Evolutionary conservation across 306 rosid species (phyloP).

Genomic region (Lathyrus sativus): DNA sequence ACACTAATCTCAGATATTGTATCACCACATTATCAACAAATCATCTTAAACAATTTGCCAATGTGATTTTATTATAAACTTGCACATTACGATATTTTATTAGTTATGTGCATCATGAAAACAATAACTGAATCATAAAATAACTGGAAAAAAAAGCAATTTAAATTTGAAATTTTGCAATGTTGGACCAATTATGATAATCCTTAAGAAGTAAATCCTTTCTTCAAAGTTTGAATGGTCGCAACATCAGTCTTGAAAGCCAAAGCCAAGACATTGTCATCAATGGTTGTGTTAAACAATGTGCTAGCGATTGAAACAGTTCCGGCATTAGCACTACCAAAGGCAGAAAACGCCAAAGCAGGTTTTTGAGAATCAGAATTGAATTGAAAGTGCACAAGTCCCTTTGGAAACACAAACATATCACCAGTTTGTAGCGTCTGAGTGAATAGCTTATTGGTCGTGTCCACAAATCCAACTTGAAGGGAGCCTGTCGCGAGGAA

Average conservation of each 20-base stretch:
- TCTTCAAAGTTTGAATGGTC: constrained; percentile 49
- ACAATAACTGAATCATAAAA: not conserved
- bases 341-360: constrained; percentile 52
- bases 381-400: constrained; percentile 55
- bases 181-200: not conserved
- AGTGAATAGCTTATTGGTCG: constrained; percentile 49
- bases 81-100: too few species aligned
- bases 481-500: constrained; percentile 40
- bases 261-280: constrained; percentile 50
- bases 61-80: too few species aligned
- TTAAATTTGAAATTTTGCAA: not conserved
- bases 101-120: not conserved
- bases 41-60: too few species aligned
- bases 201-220: constrained; percentile 38
- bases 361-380: constrained; percentile 26
- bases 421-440: constrained; percentile 45
- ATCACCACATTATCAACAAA: too few species aligned
- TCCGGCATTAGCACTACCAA: constrained; percentile 57
- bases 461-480: constrained; percentile 62
- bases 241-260: constrained; percentile 52
- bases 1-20: too few species aligned
- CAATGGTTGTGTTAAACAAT: constrained; percentile 45
- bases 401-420: constrained; percentile 56
- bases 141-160: not conserved
- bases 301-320: constrained; percentile 44